Evolutionary conservation across 2,329 filamentous ascomycete species (phyloP).

Genomic region (Pseudogymnoascus sp.): DNA sequence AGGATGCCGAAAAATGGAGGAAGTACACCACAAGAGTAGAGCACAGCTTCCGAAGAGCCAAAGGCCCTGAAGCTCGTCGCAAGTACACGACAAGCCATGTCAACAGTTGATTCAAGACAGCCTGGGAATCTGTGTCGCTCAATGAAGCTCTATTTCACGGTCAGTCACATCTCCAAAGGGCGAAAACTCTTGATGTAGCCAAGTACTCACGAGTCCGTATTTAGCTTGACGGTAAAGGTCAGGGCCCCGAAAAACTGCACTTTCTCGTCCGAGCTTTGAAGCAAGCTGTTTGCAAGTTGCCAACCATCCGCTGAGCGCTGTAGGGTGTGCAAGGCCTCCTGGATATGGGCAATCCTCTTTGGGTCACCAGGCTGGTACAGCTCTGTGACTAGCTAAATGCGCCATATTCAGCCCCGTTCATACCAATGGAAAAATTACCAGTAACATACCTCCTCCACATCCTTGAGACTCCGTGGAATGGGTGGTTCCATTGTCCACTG

Average conservation of each 20-base stretch:
- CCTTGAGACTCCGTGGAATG: conserved; percentile 1
- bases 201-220: conserved; percentile 65
- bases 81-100: conserved; percentile 54
- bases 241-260: conserved; percentile 88
- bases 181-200: background rate
- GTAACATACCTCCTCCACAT: background rate
- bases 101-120: conserved; percentile 53
- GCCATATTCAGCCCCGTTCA: background rate
- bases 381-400: conserved; percentile 38
- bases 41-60: conserved; percentile 67
- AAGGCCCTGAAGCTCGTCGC: conserved; percentile 42
- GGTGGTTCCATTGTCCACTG: background rate
- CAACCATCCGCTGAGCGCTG: conserved; percentile 78
- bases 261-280: conserved; percentile 61
- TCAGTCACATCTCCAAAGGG: background rate
- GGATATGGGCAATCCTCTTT: conserved; percentile 43
- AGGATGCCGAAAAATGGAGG: conserved; percentile 59
- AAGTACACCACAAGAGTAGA: conserved; percentile 72
- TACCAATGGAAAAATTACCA: background rate
- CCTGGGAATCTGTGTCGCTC: conserved; percentile 46
- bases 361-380: conserved; percentile 40
- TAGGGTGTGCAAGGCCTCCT: conserved; percentile 68
- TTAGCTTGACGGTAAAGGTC: conserved; percentile 89
- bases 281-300: conserved; percentile 71
- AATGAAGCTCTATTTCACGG: conserved; percentile 32